Evolutionary conservation across 352 stramenopile genomes (phyloP), one percentile per base, ranked within the genome.

Genomic region (Phytopythium chamaehyphon): DNA sequence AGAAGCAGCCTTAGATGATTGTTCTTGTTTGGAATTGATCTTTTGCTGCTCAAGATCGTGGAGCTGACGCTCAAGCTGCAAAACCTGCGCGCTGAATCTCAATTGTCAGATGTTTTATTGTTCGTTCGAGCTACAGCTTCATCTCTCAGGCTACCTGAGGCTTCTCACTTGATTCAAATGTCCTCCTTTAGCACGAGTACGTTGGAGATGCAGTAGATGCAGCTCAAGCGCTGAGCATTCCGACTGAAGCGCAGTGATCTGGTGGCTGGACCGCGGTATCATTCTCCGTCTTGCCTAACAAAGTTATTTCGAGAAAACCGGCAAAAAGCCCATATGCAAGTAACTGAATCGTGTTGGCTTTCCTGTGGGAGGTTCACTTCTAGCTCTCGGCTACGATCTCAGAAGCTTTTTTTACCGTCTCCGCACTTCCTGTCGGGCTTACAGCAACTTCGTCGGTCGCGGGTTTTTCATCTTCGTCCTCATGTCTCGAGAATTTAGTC

Each of bases 31-130:
- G 5, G 9, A 33, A 33, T 9, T 9, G 28, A 33, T 11, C 16
- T 22, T n/a, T 37, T 16, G 1, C 16, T 76, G 66, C 64, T 79
- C 66, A 7, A 72, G 64, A 7, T 53, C 40, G 0, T 39, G 31
- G 44, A 74, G 35, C 23, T 72, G 66, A 7, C 45, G 24, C 47
- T 79, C 66, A 24, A 79, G 64, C 8, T 52, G 54, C 18, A 65
- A 51, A 12, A 76, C 19, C 37, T 76, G 63, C 31, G 49, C 42
- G 38, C 69, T 76, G 40, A 26, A 51, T 42, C 28, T 22, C 11
- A 46, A 9, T 23, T 37, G n/a, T n/a, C n/a, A n/a, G n/a, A n/a
- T n/a, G n/a, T n/a, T n/a, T n/a, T n/a, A n/a, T n/a, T n/a, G n/a
- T n/a, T n/a, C n/a, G n/a, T n/a, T n/a, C n/a, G n/a, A n/a, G n/a